phyloP scores from a whole-genome alignment of 371 early-diverging fungal genomes.

The Lichtheimia ramosa region DNA sequence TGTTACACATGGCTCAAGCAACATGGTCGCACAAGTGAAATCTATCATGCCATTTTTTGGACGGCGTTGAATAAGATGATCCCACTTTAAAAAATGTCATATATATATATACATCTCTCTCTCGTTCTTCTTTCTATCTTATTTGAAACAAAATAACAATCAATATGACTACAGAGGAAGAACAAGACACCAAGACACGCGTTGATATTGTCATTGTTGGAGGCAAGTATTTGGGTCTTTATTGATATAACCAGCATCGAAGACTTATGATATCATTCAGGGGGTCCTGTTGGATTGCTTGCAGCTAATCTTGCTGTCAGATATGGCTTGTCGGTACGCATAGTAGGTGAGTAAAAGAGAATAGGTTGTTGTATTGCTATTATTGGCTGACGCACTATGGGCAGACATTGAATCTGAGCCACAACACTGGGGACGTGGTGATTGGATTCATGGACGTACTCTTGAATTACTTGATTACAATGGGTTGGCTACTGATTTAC shows the following conservation, averaged over 20 bases:
- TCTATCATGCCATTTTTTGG: conserved; percentile 2
- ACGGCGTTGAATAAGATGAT: background rate
- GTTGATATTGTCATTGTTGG: conserved; percentile 40
- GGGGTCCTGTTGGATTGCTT: conserved; percentile 41
- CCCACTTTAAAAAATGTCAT: conserved; percentile 1
- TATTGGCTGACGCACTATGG: background rate
- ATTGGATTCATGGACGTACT: conserved; percentile 47
- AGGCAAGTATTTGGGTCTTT: background rate
- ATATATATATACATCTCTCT: background rate
- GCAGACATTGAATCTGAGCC: conserved; percentile 40
- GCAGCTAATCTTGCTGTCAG: conserved; percentile 32
- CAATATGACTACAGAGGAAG: background rate
- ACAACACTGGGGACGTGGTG: conserved; percentile 51
- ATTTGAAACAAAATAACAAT: background rate
- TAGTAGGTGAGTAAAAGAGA: conserved; percentile 23
- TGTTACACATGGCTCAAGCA: no score
- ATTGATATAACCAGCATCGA: background rate
- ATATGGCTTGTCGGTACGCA: conserved; percentile 32
- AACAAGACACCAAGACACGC: background rate
- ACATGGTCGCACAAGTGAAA: background rate
- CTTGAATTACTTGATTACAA: conserved; percentile 34
- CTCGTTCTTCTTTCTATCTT: background rate
- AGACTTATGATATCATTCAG: background rate
- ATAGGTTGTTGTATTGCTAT: background rate
- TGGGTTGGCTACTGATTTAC: conserved; percentile 22